Percentiles rank a stretch among this genome's conserved stretches.
These are phyloP conservation scores for Eucalyptus urophylla DNA, from an alignment of 345 rosid genomes.

Conservation along the genomic window DNA sequence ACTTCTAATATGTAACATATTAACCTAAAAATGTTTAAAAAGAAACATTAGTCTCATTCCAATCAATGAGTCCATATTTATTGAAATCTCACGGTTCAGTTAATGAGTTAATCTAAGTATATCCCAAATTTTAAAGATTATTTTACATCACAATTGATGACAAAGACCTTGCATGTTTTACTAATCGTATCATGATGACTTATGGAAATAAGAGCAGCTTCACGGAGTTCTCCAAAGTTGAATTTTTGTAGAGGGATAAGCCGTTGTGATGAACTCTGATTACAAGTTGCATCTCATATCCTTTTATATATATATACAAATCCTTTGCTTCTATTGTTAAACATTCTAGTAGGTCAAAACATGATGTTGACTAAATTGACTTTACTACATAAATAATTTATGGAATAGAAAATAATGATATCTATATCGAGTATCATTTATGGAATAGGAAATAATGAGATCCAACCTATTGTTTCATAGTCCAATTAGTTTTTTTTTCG, in stretches of 20 bases:
- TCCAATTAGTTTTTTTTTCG: not conserved
- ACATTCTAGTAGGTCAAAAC: not conserved
- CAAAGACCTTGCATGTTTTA: not conserved
- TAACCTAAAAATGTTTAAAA: not conserved
- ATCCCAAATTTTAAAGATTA: not conserved
- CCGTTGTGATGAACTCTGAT: not conserved
- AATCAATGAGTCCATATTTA: not conserved
- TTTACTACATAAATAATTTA: not conserved
- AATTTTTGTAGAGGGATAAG: not conserved
- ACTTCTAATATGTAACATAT: not conserved
- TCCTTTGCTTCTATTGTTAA: not conserved
- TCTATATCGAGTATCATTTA: not conserved
- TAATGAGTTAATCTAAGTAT: not conserved
- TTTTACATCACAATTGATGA: not conserved
- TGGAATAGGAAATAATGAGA: not conserved
- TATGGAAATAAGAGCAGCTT: not conserved
- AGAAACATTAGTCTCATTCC: not conserved
- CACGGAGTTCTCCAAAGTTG: not conserved
- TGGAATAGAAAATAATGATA: not conserved
- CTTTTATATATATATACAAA: not conserved
- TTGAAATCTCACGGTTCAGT: not conserved
- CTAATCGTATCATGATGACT: not conserved
- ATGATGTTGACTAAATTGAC: not conserved
- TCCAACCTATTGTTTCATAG: not conserved
- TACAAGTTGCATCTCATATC: not conserved